Base-by-base conservation (phyloP, 306 rosid species). In the Inga oerstediana region DNA sequence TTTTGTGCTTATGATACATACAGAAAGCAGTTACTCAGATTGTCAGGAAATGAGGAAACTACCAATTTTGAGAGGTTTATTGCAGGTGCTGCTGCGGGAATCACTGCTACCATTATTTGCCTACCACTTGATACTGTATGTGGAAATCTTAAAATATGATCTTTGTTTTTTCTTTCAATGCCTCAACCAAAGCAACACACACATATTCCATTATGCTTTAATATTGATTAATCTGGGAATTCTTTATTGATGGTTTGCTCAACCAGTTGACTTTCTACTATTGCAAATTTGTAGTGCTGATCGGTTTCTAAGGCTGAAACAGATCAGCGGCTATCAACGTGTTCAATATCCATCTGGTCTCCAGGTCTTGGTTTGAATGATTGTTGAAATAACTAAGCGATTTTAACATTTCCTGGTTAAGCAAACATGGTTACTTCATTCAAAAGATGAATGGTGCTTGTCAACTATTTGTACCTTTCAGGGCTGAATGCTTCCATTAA, bases 81-180 rank as follows among this genome's bases (percentile, higher is more conserved):
- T 85, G 98, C 99, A 51, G 99, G 98, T 79, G 99, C 99, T 76
- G 96, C 94, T 10, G 98, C 99, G 43, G 98, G 98, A 78, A 86
- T 96, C 37, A 96, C 97, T 71, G 98, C 99, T 43, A 86, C 94
- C 46, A 69, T 85, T 71, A 91, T 90, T 74, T 96, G 99, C 88
- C 89, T 96, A 15, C 99, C 99, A 30, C 99, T 96, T 79, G 98
- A 96, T 83, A 96, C 98, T 3, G 99, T 96, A 92, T 35, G 98
- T 90, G 64, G 49, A 43, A 77, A 46, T 76, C 74, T 14, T 84
- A 22, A 59, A 61, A 62, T 64, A 45, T 73, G 45, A 76, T 80
- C 49, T 44, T 48, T 12, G 2, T 43, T 86, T 74, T 72, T 17
- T 72, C 59, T 66, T 62, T 75, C 12, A 68, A 30, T 71, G 62